Evolutionary conservation across 2,329 filamentous ascomycete genomes (phyloP).

Genomic region (Arthrinium phaeospermum): DNA sequence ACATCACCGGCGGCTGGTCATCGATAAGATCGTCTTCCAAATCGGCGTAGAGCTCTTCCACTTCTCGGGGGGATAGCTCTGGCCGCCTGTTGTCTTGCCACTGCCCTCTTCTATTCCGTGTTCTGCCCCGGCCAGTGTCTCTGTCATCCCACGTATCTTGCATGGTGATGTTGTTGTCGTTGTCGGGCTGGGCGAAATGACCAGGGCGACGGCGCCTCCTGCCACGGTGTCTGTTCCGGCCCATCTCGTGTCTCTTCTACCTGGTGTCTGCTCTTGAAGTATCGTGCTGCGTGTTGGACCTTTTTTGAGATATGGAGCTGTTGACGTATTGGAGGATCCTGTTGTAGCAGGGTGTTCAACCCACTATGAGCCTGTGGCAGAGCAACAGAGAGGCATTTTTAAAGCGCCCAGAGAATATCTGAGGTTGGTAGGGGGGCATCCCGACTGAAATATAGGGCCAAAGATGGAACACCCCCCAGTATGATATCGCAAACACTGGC

Average conservation of each 20-base stretch:
- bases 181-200: not conserved
- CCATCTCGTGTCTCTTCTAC: not conserved
- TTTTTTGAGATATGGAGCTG: not conserved
- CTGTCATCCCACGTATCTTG: not conserved
- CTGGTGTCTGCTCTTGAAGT: not conserved
- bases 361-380: not conserved
- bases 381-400: not conserved
- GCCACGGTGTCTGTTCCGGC: not conserved
- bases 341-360: too few species aligned
- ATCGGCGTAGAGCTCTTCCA: not conserved
- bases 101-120: not conserved
- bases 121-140: not conserved
- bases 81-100: not conserved
- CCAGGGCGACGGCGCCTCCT: not conserved
- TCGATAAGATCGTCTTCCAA: conserved; percentile 16
- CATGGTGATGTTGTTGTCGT: not conserved
- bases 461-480: not conserved
- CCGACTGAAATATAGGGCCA: not conserved
- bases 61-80: not conserved
- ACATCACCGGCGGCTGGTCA: not conserved
- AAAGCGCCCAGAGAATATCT: not conserved
- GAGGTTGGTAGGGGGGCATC: not conserved
- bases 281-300: not conserved
- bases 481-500: not conserved
- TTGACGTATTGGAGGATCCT: not conserved